Evolutionary conservation across 2,329 filamentous ascomycete genomes (phyloP).

Genomic region (Scedosporium aurantiacum): DNA sequence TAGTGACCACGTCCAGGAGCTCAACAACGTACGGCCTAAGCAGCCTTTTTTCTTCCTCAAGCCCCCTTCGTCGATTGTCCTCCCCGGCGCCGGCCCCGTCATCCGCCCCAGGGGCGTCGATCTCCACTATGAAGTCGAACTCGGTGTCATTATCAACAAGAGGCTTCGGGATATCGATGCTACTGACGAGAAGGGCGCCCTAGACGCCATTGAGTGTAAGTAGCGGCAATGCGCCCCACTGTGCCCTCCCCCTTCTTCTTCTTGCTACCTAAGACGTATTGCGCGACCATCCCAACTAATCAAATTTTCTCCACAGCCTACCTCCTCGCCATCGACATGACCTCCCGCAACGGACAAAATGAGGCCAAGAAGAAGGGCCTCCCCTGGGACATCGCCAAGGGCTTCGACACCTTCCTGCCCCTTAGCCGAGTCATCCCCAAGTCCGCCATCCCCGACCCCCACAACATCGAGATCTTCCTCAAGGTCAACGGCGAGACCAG

Average conservation of each 20-base stretch:
- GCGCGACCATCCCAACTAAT: background rate
- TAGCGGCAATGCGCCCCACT: background rate
- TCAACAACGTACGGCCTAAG: conserved; percentile 77
- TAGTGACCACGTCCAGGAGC: conserved; percentile 86
- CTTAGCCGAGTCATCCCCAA: conserved; percentile 75
- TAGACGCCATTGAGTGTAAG: conserved; percentile 72
- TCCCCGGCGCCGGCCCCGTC: conserved; percentile 67
- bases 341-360: conserved; percentile 86
- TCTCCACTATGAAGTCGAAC: conserved; percentile 90
- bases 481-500: conserved; percentile 67
- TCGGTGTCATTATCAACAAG: conserved; percentile 82
- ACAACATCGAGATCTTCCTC: conserved; percentile 77
- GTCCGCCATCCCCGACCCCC: conserved; percentile 70
- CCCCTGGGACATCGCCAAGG: conserved; percentile 93
- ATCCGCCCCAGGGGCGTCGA: conserved; percentile 73
- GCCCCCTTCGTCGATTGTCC: conserved; percentile 74
- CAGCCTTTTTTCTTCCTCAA: conserved; percentile 99
- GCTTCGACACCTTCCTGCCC: conserved; percentile 94
- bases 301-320: conserved; percentile 48
- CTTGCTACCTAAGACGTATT: background rate
- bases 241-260: background rate
- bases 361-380: conserved; percentile 96
- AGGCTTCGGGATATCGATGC: conserved; percentile 63
- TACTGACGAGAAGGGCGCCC: conserved; percentile 61
- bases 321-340: conserved; percentile 92